Evolutionary conservation across 352 stramenopile species (phyloP).

Genomic region (Lagenidium giganteum): DNA sequence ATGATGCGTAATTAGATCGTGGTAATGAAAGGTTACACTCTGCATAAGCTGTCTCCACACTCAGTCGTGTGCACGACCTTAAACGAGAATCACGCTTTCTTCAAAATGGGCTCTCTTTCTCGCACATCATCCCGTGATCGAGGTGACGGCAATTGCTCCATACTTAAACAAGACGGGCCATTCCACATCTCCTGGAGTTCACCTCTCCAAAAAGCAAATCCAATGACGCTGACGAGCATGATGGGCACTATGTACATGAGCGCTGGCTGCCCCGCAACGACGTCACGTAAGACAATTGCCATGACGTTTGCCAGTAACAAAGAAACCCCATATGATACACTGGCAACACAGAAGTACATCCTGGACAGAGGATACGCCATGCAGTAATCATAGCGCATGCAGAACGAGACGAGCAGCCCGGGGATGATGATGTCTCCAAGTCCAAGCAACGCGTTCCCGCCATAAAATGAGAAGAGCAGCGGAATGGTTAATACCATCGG

Average conservation of each 20-base stretch:
- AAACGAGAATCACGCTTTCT: constrained; percentile 13
- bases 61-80: no score
- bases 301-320: constrained; percentile 90
- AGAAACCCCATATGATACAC: constrained; percentile 83
- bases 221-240: constrained; percentile 67
- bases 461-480: constrained; percentile 84
- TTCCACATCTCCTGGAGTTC: constrained; percentile 78
- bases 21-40: no score
- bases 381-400: constrained; percentile 86
- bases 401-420: constrained; percentile 90
- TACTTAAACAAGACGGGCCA: constrained; percentile 35
- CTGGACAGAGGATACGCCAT: constrained; percentile 39
- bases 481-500: constrained; percentile 84
- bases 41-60: no score
- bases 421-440: constrained; percentile 93
- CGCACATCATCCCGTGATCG: constrained; percentile 14
- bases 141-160: constrained; percentile 8
- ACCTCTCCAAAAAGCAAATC: constrained; percentile 41
- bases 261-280: constrained; percentile 88
- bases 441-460: constrained; percentile 87
- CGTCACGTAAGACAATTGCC: constrained; percentile 87
- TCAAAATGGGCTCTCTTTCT: constrained; percentile 20
- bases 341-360: constrained; percentile 73
- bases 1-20: constrained; percentile 3
- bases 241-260: constrained; percentile 94